These are phyloP conservation scores for Didymella keratinophila DNA, from an alignment of 2,329 filamentous ascomycete genomes.

Conservation along the genomic window DNA sequence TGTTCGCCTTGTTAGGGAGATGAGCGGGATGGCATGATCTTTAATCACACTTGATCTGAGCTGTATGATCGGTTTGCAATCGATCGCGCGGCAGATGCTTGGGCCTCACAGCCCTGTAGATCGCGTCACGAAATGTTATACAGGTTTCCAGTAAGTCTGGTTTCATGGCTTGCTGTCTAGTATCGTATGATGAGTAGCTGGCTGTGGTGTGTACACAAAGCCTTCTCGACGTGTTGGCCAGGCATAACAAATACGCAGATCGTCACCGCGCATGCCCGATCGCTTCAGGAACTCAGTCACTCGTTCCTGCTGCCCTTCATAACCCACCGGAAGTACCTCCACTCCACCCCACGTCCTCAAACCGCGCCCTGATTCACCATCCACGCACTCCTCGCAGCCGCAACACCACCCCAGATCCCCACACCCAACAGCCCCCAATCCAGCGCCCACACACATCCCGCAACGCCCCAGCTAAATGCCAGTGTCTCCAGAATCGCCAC, in stretches of 20 bases:
- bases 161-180: neutral
- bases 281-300: neutral
- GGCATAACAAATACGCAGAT: neutral
- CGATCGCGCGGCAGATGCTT: neutral
- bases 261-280: neutral
- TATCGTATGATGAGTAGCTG: neutral
- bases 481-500: slow-evolving; percentile 34
- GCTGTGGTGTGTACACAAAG: neutral
- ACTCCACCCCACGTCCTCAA: neutral
- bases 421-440: slow-evolving; percentile 20
- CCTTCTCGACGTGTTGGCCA: neutral
- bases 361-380: slow-evolving; percentile 7
- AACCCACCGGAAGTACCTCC: too few species aligned
- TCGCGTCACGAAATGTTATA: neutral
- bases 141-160: neutral
- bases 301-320: too few species aligned
- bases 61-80: neutral
- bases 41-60: too few species aligned
- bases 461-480: slow-evolving; percentile 30
- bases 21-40: slow-evolving; percentile 27
- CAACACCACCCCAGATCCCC: slow-evolving; percentile 16
- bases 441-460: slow-evolving; percentile 28
- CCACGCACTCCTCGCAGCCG: slow-evolving; percentile 3
- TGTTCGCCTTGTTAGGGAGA: slow-evolving; percentile 36
- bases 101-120: too few species aligned